Evolutionary conservation across 192 early-diverging fungal species (phyloP), one percentile per base, ranked within the genome.

Genomic region (Rhizoclosmatium sp.): DNA sequence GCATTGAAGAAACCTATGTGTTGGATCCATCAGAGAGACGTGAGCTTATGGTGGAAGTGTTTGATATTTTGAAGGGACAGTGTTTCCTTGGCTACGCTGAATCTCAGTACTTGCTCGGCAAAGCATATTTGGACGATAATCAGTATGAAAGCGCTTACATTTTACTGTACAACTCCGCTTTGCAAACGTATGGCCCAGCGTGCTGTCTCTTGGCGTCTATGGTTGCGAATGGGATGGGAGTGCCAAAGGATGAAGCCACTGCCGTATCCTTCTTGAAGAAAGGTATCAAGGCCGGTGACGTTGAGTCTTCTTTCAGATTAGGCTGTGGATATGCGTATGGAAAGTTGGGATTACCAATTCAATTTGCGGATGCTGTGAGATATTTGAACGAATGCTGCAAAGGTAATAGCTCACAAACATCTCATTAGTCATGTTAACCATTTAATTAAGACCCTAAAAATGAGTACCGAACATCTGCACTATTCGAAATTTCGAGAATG

Each of bases 1-100:
- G 75, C 41, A 66, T 76, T 67, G 62, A 76, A 67, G 64, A 76
- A 51, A 59, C 75, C 4, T 5, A 66, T 14, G 66, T 46, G 54
- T 47, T 78, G 47, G 77, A 78, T 42, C 56, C 44, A 10, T 31
- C 42, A 9, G 73, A 80, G 16, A 59, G 71, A 46, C 46, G 75
- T 12, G 67, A 78, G 60, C 39, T 92, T 64, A 78, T 89, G 67
- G 89, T 86, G 46, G 94, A 93, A 77, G 92, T 89, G n/a, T 88
- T 92, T 81, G 85, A 88, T 65, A 66, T 95, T 14, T 80, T 93
- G 44, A 88, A 89, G 72, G 88, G 91, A 70, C 76, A 93, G 49
- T 85, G 90, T 41, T 86, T 82, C 39, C 80, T 80, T 41, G 92
- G 92, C 14, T 88, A 89, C 79, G 85, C 90, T 10, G 91, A 93